Base-by-base conservation (phyloP, 202 grass and related monocot species). In the Sporobolus alterniflorus region DNA sequence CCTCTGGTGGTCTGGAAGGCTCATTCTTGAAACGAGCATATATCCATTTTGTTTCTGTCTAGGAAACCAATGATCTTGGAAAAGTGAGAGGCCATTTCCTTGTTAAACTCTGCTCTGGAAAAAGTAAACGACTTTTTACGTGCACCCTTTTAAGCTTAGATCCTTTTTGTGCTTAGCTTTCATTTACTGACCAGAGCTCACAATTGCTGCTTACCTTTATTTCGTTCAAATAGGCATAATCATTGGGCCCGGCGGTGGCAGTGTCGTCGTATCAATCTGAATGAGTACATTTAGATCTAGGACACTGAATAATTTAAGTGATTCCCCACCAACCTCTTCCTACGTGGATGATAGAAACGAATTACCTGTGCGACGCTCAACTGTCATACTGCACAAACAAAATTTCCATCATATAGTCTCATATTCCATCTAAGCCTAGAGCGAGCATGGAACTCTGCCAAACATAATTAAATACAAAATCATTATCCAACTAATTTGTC, bases 301-400 rank as follows among this genome's bases (percentile, higher is more conserved):
- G 28, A 44, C 30, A 64, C 40, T 32, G 0, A 40, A 31, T 40
- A 48, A n/a, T 17, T 29, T 21, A 44, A 67, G 62, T 86, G 64
- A 62, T 69, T 52, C 47, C 64, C 32, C 74, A 83, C 83, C 79
- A 74, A 86, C 79, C 15, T 30, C 39, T 73, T 86, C 79, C 66
- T 78, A 67, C 73, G 88, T 83, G 83, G 79, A 79, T 73, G 74
- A 83, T 63, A 78, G 78, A 73, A 78, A 86, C 83, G 78, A 83
- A 52, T 26, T 68, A 76, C 68, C 8, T 55, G 21, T 24, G 51
- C 51, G 22, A 55, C 7, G 20, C 11, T 18, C 31, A 21, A 3
- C 62, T 65, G 32, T 20, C 32, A 8, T 50, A 25, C 3, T 30
- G 62, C 83, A 90, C 83, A 73, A 28, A 90, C 83, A n/a, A n/a